Evolutionary conservation across 1,284 basidiomycete genomes (phyloP).

Genomic region (Inonotus obliquus): DNA sequence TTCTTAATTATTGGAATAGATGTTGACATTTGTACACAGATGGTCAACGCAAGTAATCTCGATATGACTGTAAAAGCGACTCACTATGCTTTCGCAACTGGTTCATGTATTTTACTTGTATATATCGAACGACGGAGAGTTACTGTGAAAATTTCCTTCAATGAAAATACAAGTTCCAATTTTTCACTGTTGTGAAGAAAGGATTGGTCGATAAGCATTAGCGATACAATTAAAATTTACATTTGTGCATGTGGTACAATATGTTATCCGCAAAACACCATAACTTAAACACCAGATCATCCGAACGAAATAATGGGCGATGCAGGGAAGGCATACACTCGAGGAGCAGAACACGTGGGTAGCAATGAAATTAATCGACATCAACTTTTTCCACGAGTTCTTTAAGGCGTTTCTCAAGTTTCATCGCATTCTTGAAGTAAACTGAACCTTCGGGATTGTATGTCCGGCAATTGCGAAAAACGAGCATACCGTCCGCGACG

Average conservation of each 20-base stretch:
- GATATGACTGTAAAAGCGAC: background rate
- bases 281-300: background rate
- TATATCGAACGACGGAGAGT: background rate
- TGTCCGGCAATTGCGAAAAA: constrained; percentile 88
- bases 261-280: background rate
- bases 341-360: no score
- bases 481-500: constrained; percentile 73
- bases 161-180: no score
- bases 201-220: background rate
- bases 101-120: background rate
- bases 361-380: constrained; percentile 14
- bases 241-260: background rate
- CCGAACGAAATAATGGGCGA: background rate
- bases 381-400: constrained; percentile 38
- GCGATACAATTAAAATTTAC: constrained; percentile 1
- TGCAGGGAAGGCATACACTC: no score
- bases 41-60: constrained; percentile 34
- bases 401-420: constrained; percentile 70
- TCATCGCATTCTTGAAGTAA: constrained; percentile 84
- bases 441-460: constrained; percentile 88
- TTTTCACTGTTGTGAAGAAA: no score
- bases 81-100: background rate
- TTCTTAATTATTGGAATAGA: background rate
- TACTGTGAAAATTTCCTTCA: no score
- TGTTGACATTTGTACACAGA: constrained; percentile 28